Evolutionary conservation across 2,329 filamentous ascomycete genomes (phyloP), one percentile per base, ranked within the genome.

Genomic region (Zymoseptoria pseudotritici): DNA sequence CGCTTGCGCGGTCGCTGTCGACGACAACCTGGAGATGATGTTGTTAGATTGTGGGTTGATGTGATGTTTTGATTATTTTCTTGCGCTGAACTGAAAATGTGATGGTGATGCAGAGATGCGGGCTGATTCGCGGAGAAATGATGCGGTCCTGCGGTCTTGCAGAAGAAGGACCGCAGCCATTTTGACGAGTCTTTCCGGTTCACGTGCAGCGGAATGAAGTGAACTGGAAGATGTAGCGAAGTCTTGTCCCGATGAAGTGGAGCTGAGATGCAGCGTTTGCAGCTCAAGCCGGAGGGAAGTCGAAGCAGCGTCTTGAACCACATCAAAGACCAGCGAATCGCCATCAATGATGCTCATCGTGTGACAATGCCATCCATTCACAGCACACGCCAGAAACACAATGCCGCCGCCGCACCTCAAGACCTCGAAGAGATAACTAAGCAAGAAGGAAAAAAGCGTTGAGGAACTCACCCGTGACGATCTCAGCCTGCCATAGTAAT

Each of bases 11-110:
- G 61, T 59, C 62, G 58, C 54, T 50, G 31, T 53, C 50, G 62
- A 65, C 62, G 55, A 62, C 60, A 58, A 58, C 60, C 63, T 65
- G 60, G 59, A 20, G 8, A 20, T 17, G 19, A 26, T 24, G 11
- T 49, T 20, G 63, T 65, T 58, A 65, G 63, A 61, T 61, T 46
- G 50, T 55, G 50, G 3, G 55, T 21, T 26, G 22, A 55, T 36
- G 52, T 36, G 13, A 52, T 19, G 50, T 46, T 46, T 50, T 3
- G 17, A n/a, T 17, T 26, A 11, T 17, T 26, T 24, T 10, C 50
- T 21, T 21, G 19, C 22, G 50, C 20, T 52, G 50, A 21, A 21
- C 8, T 9, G 26, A 9, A 29, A 29, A 29, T 29, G 26, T 7
- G 36, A 46, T 17, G 13, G 17, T 1, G 7, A n/a, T 6, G 36